Conservation (phyloP, 2,329 filamentous ascomycete genomes). For the Diaporthe sp. region DNA sequence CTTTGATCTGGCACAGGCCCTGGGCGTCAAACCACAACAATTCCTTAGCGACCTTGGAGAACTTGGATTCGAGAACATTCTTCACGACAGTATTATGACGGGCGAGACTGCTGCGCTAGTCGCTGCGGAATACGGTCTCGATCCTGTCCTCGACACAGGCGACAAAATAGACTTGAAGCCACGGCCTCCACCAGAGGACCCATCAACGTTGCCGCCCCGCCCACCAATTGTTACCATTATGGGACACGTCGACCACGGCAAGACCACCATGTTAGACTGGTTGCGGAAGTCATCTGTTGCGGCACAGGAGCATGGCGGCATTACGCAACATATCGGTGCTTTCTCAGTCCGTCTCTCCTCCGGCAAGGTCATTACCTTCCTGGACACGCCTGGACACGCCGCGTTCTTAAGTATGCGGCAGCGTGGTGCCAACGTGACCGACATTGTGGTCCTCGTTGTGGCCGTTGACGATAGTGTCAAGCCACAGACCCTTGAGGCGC, state of each 20-base stretch:
- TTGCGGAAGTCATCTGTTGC: slow-evolving; percentile 93
- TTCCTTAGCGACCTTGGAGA: slow-evolving; percentile 84
- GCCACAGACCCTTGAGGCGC: slow-evolving; percentile 94
- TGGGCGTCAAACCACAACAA: slow-evolving; percentile 77
- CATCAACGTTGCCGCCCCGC: slow-evolving; percentile 76
- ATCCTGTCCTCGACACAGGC: slow-evolving; percentile 80
- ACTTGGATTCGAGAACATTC: slow-evolving; percentile 90
- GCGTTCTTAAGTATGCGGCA: slow-evolving; percentile 97
- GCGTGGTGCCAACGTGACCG: slow-evolving; percentile 93
- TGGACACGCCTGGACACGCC: slow-evolving; percentile 96
- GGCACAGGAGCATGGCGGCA: slow-evolving; percentile 93
- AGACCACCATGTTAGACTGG: slow-evolving; percentile 95
- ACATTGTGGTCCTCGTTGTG: slow-evolving; percentile 96
- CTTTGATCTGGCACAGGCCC: slow-evolving; percentile 81
- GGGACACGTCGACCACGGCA: slow-evolving; percentile 99
- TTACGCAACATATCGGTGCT: slow-evolving; percentile 98
- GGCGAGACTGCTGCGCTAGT: slow-evolving; percentile 92
- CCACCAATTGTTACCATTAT: slow-evolving; percentile 99
- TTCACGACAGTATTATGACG: slow-evolving; percentile 87
- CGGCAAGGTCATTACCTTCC: slow-evolving; percentile 93
- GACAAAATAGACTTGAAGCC: slow-evolving; percentile 79
- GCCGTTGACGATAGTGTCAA: slow-evolving; percentile 98
- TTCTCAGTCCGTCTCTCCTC: slow-evolving; percentile 91
- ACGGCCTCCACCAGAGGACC: slow-evolving; percentile 77
- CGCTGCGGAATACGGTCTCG: slow-evolving; percentile 92